These are phyloP conservation scores for Fraxinus quadrangulata DNA, from an alignment of 257 asterid species.

Conservation along the genomic window DNA sequence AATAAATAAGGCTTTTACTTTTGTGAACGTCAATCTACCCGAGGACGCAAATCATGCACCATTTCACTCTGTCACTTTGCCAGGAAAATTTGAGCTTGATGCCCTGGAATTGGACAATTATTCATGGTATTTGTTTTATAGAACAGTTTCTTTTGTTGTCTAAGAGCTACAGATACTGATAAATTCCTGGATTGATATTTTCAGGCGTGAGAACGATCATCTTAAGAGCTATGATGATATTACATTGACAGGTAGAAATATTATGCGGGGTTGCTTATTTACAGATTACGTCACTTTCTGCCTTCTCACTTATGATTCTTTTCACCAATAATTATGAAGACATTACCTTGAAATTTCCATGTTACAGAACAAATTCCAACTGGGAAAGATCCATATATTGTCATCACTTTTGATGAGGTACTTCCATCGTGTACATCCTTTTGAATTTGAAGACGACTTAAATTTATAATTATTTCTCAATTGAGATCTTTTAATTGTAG, in stretches of 20 bases:
- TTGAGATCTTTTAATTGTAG: slow-evolving; percentile 30
- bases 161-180: slow-evolving; percentile 7
- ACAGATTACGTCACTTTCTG: not conserved
- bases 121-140: slow-evolving; percentile 41
- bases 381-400: slow-evolving; percentile 61
- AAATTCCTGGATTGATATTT: slow-evolving; percentile 18
- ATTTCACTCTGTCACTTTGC: slow-evolving; percentile 61
- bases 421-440: not conserved
- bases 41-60: slow-evolving; percentile 71
- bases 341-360: slow-evolving; percentile 21
- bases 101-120: slow-evolving; percentile 54
- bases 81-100: slow-evolving; percentile 69
- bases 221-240: slow-evolving; percentile 59
- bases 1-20: slow-evolving; percentile 46
- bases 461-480: not conserved
- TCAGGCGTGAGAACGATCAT: slow-evolving; percentile 72
- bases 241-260: slow-evolving; percentile 65
- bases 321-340: not conserved
- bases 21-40: slow-evolving; percentile 60
- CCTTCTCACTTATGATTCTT: slow-evolving; percentile 8
- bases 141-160: not conserved
- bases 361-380: slow-evolving; percentile 73
- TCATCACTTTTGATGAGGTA: slow-evolving; percentile 59
- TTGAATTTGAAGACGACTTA: slow-evolving; percentile 1
- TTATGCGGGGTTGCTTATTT: not conserved